Conservation (phyloP, 805 yeast genomes). For the Sungouiozyma intestinalis region DNA sequence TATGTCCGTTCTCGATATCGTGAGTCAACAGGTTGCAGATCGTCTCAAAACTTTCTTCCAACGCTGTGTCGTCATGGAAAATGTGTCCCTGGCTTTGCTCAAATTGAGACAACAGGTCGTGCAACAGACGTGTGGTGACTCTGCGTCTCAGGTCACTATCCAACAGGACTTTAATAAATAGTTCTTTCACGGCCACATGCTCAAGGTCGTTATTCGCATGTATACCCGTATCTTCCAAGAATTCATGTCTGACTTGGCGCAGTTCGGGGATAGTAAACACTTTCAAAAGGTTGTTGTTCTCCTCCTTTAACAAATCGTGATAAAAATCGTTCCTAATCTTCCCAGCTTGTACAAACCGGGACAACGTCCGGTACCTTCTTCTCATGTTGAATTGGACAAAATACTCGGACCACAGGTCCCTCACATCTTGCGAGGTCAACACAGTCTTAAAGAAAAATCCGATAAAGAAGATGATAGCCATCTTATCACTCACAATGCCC, state of each 20-base stretch:
- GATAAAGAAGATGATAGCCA: conserved; percentile 8
- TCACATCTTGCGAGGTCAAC: conserved; percentile 18
- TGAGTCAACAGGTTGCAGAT: not conserved
- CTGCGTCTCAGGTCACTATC: not conserved
- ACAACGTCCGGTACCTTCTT: not conserved
- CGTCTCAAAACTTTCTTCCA: not conserved
- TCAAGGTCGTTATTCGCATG: not conserved
- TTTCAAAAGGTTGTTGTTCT: not conserved
- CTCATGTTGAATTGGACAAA: conserved; percentile 5
- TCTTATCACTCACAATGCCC: conserved; percentile 11
- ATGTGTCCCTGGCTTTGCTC: not conserved
- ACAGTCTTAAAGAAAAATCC: conserved; percentile 12
- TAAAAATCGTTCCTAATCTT: not conserved
- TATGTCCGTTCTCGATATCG: not conserved
- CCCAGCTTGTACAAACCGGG: not conserved
- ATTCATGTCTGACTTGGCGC: not conserved
- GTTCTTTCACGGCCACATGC: not conserved
- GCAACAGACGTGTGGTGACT: not conserved
- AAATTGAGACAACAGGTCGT: not conserved
- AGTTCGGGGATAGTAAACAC: not conserved
- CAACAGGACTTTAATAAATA: not conserved
- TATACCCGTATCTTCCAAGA: not conserved
- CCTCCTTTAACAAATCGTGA: not conserved
- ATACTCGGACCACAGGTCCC: conserved; percentile 21
- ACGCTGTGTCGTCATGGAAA: not conserved